These are phyloP conservation scores for Abrus pulchellus DNA, from an alignment of 306 rosid species.

Conservation along the genomic window DNA sequence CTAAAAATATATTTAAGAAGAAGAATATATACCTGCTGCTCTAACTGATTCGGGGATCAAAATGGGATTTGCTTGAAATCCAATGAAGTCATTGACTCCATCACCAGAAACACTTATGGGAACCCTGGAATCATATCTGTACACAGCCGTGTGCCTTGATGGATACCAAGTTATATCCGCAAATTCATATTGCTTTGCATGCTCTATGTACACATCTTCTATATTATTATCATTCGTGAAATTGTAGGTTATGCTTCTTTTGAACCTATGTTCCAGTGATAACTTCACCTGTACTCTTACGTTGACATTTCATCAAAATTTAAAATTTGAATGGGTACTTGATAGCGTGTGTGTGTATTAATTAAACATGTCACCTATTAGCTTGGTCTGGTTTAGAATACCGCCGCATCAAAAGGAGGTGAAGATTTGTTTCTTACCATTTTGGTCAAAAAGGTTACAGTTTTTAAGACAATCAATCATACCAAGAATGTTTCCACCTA, in stretches of 20 bases:
- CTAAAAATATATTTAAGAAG: neutral
- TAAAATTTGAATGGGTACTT: too few species aligned
- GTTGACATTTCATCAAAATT: neutral
- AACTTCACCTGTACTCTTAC: slow-evolving; percentile 60
- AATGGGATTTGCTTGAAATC: slow-evolving; percentile 68
- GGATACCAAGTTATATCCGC: slow-evolving; percentile 88
- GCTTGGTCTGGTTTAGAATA: too few species aligned
- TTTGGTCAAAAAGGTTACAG: too few species aligned
- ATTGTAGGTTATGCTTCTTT: slow-evolving; percentile 69
- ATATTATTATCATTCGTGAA: slow-evolving; percentile 57
- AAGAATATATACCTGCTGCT: slow-evolving; percentile 56
- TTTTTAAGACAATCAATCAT: too few species aligned
- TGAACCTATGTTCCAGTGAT: slow-evolving; percentile 70
- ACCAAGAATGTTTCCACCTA: too few species aligned
- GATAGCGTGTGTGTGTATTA: too few species aligned
- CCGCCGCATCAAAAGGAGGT: too few species aligned
- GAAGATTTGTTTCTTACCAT: too few species aligned
- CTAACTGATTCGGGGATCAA: slow-evolving; percentile 61
- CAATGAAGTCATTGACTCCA: slow-evolving; percentile 70
- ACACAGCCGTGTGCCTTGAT: slow-evolving; percentile 64
- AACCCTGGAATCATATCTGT: slow-evolving; percentile 74
- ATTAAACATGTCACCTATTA: too few species aligned
- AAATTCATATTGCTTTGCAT: slow-evolving; percentile 72
- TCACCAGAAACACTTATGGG: slow-evolving; percentile 60
- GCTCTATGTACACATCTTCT: slow-evolving; percentile 59